Conservation (phyloP, 306 rosid genomes). For the Glycine tomentella region DNA sequence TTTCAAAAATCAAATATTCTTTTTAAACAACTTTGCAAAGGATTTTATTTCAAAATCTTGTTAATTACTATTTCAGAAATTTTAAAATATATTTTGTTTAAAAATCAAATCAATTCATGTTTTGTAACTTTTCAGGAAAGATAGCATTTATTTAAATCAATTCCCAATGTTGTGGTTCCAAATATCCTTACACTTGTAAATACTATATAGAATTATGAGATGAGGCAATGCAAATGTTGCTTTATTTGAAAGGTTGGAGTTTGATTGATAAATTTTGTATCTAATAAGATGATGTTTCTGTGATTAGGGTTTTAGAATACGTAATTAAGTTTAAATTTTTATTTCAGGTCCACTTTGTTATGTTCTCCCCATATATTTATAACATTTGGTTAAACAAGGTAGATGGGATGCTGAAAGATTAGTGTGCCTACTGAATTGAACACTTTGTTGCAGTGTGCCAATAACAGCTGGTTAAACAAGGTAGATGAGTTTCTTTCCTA, state of each 20-base stretch:
- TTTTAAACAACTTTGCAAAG: no score
- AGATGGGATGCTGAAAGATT: constrained; percentile 62
- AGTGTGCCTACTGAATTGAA: not conserved
- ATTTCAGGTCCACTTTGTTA: constrained; percentile 84
- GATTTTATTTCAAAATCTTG: no score
- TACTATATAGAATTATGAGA: not conserved
- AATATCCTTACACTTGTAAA: not conserved
- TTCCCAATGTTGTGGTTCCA: not conserved
- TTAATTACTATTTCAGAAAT: no score
- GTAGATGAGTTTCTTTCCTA: no score
- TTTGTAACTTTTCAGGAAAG: no score
- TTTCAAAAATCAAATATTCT: no score
- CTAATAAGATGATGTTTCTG: not conserved
- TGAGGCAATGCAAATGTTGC: not conserved
- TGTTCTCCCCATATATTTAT: constrained; percentile 64
- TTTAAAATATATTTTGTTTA: no score
- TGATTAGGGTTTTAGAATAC: constrained; percentile 12
- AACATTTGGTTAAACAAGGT: constrained; percentile 69
- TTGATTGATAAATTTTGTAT: not conserved
- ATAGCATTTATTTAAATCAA: no score
- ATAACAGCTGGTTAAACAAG: no score
- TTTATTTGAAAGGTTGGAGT: constrained; percentile 10
- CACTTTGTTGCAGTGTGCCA: no score
- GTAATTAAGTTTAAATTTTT: constrained; percentile 8
- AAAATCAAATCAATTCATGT: no score